Base-by-base conservation (phyloP, 2,329 filamentous ascomycete genomes). In the Fusarium sororula region DNA sequence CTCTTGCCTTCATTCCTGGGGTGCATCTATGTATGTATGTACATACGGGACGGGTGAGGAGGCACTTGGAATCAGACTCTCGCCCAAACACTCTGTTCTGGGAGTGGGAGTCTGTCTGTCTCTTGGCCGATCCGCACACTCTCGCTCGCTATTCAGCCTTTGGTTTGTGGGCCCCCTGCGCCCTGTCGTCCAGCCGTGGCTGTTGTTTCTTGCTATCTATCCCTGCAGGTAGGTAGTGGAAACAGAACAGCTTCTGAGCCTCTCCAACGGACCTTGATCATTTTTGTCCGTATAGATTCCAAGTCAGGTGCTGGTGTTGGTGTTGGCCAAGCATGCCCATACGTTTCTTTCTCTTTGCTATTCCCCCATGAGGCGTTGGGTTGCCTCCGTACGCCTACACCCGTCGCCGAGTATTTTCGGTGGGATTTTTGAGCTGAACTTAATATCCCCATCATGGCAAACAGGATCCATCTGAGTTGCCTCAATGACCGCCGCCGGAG, bases 351-450 rank as follows among this genome's bases (percentile, higher is more conserved):
- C 38, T 30, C 28, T 41, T 63, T 61, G 30, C 32, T 58, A 44
- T 47, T 51, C 44, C 32, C 26, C 13, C 38, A 39, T 30, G 47
- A 69, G 58, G 53, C 57, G 48, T 47, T 54, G 28, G 28, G 62
- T n/a, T 44, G 22, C 54, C 35, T 53, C 39, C 38, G 35, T 39
- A 57, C 32, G n/a, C 26, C 12, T 61, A 42, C 42, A 64, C 47
- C 63, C 56, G 50, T 59, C 63, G 63, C 73, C 73, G 70, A 76
- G 57, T 50, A 64, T 74, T 69, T 72, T 76, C 70, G 73, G 73
- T 68, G 28, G 32, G 44, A 38, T 41, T 35, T 41, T 51, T 55
- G 53, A 60, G 57, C 47, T 53, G 61, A 42, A 45, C 18, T 22
- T 28, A 30, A 47, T 30, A 56, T 39, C 26, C 45, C 51, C 58